Evolutionary conservation across 2,329 filamentous ascomycete genomes (phyloP).

Genomic region (Fusarium sp.): DNA sequence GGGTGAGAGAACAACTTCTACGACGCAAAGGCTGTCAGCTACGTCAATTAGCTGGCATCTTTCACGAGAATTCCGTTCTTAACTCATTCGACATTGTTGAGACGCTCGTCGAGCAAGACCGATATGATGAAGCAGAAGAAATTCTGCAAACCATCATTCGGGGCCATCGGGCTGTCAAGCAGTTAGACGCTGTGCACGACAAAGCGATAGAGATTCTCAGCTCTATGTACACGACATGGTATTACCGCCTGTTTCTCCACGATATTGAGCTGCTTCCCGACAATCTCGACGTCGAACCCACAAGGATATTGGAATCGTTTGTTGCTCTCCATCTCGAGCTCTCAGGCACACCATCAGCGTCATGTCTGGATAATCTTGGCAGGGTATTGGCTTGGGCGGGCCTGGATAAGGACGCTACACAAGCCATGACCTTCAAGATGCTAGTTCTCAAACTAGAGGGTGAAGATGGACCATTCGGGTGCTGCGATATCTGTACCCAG

Average conservation of each 20-base stretch:
- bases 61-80: not conserved
- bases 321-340: not conserved
- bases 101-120: not conserved
- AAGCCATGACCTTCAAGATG: not conserved
- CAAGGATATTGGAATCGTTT: not conserved
- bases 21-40: not conserved
- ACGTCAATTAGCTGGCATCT: not conserved
- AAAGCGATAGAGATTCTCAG: not conserved
- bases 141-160: not conserved
- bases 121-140: not conserved
- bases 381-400: not conserved
- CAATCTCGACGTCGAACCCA: not conserved
- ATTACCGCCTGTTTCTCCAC: not conserved
- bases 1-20: not conserved
- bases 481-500: not conserved
- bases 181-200: not conserved
- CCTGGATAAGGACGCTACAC: not conserved
- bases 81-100: not conserved
- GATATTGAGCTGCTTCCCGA: not conserved
- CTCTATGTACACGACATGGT: not conserved
- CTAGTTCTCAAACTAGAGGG: not conserved
- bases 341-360: not conserved
- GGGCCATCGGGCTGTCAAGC: not conserved
- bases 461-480: not conserved
- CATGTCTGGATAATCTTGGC: not conserved